Conservation (phyloP, 257 asterid genomes). For the Salvia miltiorrhiza region DNA sequence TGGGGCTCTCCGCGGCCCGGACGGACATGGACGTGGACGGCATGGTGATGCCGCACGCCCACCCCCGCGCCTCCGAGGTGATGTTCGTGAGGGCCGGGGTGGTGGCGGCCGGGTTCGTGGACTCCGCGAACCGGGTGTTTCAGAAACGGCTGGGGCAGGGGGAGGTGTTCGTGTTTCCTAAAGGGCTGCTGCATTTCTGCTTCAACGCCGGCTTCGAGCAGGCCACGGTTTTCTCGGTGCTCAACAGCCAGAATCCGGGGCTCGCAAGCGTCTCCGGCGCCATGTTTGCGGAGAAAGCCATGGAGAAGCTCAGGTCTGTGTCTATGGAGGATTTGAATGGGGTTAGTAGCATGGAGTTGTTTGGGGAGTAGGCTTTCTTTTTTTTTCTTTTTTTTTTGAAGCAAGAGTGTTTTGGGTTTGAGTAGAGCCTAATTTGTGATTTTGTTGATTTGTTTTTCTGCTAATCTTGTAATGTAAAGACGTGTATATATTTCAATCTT, state of each 20-base stretch:
- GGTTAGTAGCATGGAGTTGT: conserved; percentile 34
- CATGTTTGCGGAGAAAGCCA: conserved; percentile 26
- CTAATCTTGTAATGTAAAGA: no score
- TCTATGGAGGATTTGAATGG: conserved; percentile 37
- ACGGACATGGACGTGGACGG: conserved; percentile 67
- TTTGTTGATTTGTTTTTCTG: no score
- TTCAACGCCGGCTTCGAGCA: conserved; percentile 54
- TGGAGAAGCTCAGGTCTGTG: conserved; percentile 33
- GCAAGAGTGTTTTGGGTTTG: no score
- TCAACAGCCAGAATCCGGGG: conserved; percentile 84
- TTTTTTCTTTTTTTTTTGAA: no score
- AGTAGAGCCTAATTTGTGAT: no score
- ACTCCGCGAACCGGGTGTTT: conserved; percentile 41
- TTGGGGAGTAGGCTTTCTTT: conserved; percentile 14
- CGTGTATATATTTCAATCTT: no score
- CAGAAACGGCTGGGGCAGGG: conserved; percentile 49
- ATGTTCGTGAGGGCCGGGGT: conserved; percentile 48
- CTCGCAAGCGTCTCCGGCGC: conserved; percentile 43
- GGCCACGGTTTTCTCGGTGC: conserved; percentile 48
- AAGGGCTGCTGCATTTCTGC: conserved; percentile 64
- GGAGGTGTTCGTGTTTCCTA: conserved; percentile 65
- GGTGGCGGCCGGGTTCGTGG: conserved; percentile 55
- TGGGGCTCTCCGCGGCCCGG: conserved; percentile 57
- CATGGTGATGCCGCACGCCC: conserved; percentile 50
- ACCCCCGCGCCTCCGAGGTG: conserved; percentile 78